Conservation (phyloP, 2,329 filamentous ascomycete species). For the Alternaria triticina region DNA sequence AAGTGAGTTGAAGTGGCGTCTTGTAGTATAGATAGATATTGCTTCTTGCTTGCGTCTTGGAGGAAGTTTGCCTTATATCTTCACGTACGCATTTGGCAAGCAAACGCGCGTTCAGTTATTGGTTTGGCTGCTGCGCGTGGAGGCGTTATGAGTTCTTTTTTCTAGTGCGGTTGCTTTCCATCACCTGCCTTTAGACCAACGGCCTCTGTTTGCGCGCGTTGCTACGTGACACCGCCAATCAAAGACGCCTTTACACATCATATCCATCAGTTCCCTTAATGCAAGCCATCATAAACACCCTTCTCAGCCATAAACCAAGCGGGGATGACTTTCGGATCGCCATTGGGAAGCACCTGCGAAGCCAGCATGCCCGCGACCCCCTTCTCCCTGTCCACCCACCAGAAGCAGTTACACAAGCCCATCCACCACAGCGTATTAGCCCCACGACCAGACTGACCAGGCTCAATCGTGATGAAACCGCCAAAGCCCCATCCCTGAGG, state of each 20-base stretch:
- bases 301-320: conserved; percentile 46
- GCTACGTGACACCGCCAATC: neutral
- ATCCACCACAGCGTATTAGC: conserved; percentile 62
- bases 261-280: too few relatives aligned
- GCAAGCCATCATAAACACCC: conserved; percentile 48
- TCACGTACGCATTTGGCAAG: neutral
- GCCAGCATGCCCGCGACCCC: conserved; percentile 54
- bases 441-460: conserved; percentile 60
- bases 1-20: neutral
- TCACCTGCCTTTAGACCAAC: neutral
- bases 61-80: neutral
- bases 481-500: conserved; percentile 71
- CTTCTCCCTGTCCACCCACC: conserved; percentile 68
- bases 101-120: neutral
- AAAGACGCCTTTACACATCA: too few relatives aligned
- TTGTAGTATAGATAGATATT: neutral
- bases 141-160: neutral
- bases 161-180: neutral
- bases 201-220: neutral
- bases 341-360: conserved; percentile 41
- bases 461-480: conserved; percentile 59
- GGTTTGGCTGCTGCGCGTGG: neutral
- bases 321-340: conserved; percentile 40
- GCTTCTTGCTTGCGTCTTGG: neutral
- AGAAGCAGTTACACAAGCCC: conserved; percentile 66